phyloP scores from a whole-genome alignment of 2,329 filamentous ascomycete genomes.

The Curvularia lunata region DNA sequence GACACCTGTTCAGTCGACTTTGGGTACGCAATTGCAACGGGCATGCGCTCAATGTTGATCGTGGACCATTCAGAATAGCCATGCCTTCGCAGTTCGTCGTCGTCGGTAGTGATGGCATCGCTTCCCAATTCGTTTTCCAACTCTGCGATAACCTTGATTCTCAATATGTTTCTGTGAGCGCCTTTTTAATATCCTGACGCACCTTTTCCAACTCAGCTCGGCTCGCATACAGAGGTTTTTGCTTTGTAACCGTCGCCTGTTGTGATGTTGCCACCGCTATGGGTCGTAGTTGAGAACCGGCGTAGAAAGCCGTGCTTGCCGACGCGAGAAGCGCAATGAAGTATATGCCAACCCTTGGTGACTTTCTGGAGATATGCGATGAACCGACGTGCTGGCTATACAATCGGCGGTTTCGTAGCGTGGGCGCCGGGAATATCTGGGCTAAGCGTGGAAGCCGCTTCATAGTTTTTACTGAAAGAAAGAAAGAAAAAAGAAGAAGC shows the following conservation, averaged over 20 bases:
- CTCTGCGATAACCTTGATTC: neutral
- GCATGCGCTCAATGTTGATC: neutral
- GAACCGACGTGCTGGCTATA: neutral
- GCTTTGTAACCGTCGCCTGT: neutral
- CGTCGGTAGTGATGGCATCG: neutral
- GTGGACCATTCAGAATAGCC: neutral
- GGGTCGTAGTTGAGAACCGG: neutral
- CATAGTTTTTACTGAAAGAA: neutral
- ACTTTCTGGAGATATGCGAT: neutral
- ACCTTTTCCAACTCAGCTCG: neutral
- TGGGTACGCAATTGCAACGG: slow-evolving; percentile 1
- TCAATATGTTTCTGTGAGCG: neutral
- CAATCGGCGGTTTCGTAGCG: neutral
- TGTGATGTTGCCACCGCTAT: neutral
- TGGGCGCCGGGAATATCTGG: neutral
- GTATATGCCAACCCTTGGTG: neutral
- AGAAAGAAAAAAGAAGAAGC: neutral
- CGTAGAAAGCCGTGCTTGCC: neutral
- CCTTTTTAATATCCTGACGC: neutral
- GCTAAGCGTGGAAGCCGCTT: neutral
- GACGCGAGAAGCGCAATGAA: neutral
- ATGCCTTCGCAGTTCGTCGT: neutral
- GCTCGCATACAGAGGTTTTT: neutral
- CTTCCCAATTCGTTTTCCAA: neutral
- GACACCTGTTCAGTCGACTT: neutral